These are phyloP conservation scores for Candida sp. DNA, from an alignment of 1,139 yeast genomes.

Conservation along the genomic window DNA sequence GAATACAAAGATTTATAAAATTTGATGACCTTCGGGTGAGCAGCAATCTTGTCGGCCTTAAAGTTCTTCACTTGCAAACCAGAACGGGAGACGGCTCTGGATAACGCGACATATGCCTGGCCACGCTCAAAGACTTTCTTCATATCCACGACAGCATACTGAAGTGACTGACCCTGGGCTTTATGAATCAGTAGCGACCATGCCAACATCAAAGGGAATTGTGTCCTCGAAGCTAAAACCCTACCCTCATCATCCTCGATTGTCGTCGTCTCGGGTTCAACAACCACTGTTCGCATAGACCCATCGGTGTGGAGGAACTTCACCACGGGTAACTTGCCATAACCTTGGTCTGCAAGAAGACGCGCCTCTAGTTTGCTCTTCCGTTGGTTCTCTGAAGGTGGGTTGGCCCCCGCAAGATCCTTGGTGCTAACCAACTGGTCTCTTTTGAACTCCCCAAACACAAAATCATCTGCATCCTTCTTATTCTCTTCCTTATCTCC, in stretches of 20 bases:
- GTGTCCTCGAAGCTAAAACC: constrained; percentile 42
- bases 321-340: constrained; percentile 69
- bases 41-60: constrained; percentile 23
- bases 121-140: constrained; percentile 84
- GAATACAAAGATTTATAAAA: constrained; percentile 8
- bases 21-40: constrained; percentile 11
- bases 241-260: constrained; percentile 41
- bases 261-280: constrained; percentile 49
- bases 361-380: constrained; percentile 21
- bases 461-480: not conserved
- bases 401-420: constrained; percentile 8
- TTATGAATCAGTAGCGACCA: constrained; percentile 98
- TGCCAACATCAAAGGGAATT: constrained; percentile 85
- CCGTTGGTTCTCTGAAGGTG: constrained; percentile 18
- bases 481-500: too few species aligned
- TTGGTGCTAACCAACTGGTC: constrained; percentile 7
- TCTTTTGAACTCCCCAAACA: not conserved
- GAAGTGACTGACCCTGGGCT: constrained; percentile 34
- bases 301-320: constrained; percentile 75
- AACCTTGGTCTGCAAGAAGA: constrained; percentile 23
- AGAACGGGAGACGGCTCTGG: constrained; percentile 79
- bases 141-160: constrained; percentile 74
- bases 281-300: constrained; percentile 60
- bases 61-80: constrained; percentile 83
- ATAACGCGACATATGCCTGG: constrained; percentile 93